Evolutionary conservation across 805 yeast genomes (phyloP), one percentile per base, ranked within the genome.

Genomic region (Saccharomycopsis lassenensis): DNA sequence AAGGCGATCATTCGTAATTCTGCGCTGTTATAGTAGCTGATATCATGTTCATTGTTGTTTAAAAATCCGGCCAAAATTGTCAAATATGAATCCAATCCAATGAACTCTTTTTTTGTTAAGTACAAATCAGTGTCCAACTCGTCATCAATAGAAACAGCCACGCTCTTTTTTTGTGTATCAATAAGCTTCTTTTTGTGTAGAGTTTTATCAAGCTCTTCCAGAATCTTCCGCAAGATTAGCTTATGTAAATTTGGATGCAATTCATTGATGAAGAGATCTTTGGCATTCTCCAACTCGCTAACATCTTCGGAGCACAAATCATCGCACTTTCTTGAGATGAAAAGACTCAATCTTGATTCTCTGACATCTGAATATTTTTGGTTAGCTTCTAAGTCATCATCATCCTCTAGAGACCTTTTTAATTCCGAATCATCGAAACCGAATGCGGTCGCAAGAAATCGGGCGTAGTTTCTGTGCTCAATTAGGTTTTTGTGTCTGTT

Each of bases 371-470:
- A n/a, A n/a, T n/a, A n/a, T n/a, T n/a, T n/a, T n/a, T n/a, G n/a
- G n/a, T n/a, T n/a, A n/a, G n/a, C n/a, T n/a, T n/a, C n/a, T n/a
- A n/a, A n/a, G n/a, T n/a, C n/a, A n/a, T n/a, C n/a, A n/a, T n/a
- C n/a, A n/a, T n/a, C n/a, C n/a, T n/a, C n/a, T n/a, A n/a, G n/a
- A n/a, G n/a, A n/a, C n/a, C n/a, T n/a, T n/a, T n/a, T n/a, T n/a
- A n/a, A n/a, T n/a, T n/a, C n/a, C n/a, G n/a, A n/a, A n/a, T n/a
- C n/a, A n/a, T n/a, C n/a, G n/a, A n/a, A n/a, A n/a, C n/a, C n/a
- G n/a, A n/a, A n/a, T n/a, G n/a, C n/a, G 0, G 85, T 71, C 2
- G 85, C 83, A 41, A 83, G 54, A 41, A 77, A 74, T 6, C 89
- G 91, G 2, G 85, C 75, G 50, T 68, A 77, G 49, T 76, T 79